Conservation (phyloP, 2,329 filamentous ascomycete species). For the Paramyrothecium roridum region DNA sequence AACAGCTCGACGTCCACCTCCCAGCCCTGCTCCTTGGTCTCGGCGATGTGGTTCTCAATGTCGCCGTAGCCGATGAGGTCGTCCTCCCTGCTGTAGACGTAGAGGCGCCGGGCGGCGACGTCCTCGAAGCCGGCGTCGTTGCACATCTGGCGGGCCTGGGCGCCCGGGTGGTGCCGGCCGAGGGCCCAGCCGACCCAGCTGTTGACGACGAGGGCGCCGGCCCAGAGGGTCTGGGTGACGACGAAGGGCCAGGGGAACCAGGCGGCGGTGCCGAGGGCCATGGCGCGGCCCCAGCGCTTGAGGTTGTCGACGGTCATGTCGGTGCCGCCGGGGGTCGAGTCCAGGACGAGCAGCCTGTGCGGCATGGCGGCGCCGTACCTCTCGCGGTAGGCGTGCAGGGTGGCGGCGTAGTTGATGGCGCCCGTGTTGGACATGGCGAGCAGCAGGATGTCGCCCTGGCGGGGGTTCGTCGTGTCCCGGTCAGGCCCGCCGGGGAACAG, state of each 20-base stretch:
- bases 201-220: conserved; percentile 34
- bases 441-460: conserved; percentile 33
- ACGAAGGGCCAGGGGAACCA: conserved; percentile 47
- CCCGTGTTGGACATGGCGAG: conserved; percentile 60
- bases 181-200: conserved; percentile 28
- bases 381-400: conserved; percentile 42
- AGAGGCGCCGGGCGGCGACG: conserved; percentile 42
- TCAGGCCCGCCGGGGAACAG: conserved; percentile 22
- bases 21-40: conserved; percentile 46
- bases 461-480: conserved; percentile 18
- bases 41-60: conserved; percentile 50
- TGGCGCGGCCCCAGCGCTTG: conserved; percentile 48
- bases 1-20: conserved; percentile 48
- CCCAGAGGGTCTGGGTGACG: conserved; percentile 46
- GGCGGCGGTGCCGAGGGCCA: conserved; percentile 45
- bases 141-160: conserved; percentile 31
- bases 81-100: conserved; percentile 58
- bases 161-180: conserved; percentile 36
- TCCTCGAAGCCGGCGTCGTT: conserved; percentile 34
- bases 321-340: conserved; percentile 51
- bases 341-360: conserved; percentile 44
- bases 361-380: conserved; percentile 36
- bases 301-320: conserved; percentile 38
- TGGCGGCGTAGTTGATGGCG: conserved; percentile 48
- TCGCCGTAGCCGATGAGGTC: conserved; percentile 53